Evolutionary conservation across 768 basidiomycete species (phyloP), one percentile per base, ranked within the genome.

Genomic region (Mycena sanguinolenta): DNA sequence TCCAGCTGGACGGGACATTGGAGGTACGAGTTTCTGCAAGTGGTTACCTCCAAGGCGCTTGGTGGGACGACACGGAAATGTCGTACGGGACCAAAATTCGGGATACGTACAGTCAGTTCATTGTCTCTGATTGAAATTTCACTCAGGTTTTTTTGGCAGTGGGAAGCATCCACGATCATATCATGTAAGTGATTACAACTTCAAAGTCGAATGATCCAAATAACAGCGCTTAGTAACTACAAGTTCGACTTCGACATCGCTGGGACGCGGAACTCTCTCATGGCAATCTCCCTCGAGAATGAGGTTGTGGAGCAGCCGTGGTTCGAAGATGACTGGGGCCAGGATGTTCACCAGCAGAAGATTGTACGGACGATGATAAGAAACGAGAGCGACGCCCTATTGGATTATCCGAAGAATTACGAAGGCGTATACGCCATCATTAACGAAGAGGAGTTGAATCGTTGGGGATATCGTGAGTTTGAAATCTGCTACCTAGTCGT

Each of bases 1-100:
- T 91, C 82, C 85, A 88, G 66, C 76, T 90, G 21, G 91, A 92
- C 70, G 90, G 91, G 4, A 90, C 90, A 3, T 85, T 92, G 27
- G 91, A 92, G 79, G 88, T 91, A n/a, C 83, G 88, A 1, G 34
- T 91, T 21, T 91, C 90, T 10, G 91, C 91, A 0, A 91, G 90
- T 5, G 91, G 91, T 2, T 92, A 92, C 75, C 81, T 92, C 61
- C 91, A 91, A 79, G 90, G 88, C 52, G 89, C 87, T 17, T 89
- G 84, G 75, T 91, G 88, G 86, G 85, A 87, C 38, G 69, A 81
- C 1, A 75, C 82, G n/a, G 86, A 90, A 77, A 80, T 80, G 4
- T 74, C 79, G 0, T 91, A 91, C 73, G 91, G 91, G 0, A 82
- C 84, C 30, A 84, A 82, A 19, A 90, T 92, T 55, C 85, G 84